Evolutionary conservation across 108 stramenopile genomes (phyloP), one percentile per base, ranked within the genome.

Genomic region (Mayamaea pseudoterrestris): DNA sequence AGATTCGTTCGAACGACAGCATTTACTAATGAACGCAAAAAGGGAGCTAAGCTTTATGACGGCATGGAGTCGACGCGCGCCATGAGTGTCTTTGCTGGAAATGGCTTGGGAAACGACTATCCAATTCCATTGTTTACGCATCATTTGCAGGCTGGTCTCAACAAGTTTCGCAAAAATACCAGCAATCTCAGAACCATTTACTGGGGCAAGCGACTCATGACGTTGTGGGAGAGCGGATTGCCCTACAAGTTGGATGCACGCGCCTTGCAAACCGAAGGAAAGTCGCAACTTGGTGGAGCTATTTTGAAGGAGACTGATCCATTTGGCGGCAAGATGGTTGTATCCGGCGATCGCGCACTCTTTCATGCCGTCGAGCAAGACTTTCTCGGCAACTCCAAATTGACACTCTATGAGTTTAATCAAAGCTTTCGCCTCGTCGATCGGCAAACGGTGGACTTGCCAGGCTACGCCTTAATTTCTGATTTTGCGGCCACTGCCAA

Each of bases 201-300:
- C 51, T 90, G 83, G 76, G 72, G 69, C 0, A 82, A 77, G 43
- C 71, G 63, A 37, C 51, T 90, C 3, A 39, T 90, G 11, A 63
- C 80, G 11, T 25, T 83, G 44, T 90, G 83, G 80, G 78, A 79
- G 55, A 83, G 88, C 18, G 83, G 83, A 1, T 62, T 78, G 35
- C 88, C 88, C 11, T 83, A 80, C 61, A 90, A 90, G 61, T 26
- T 90, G 41, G 83, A 90, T 56, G 57, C 67, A 13, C 42, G 84
- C 36, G 78, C 78, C 22, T 42, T 90, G 42, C 74, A 75, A 8
- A 90, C 88, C 17, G 83, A 82, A 51, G 88, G 88, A 21, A 47
- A 78, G 42, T 75, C 76, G 2, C 78, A 73, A 41, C 57, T 90
- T 7, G 88, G 86, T 9, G 86, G 88, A 31, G 68, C 64, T n/a